Conservation (phyloP, 192 early-diverging fungal genomes). For the Geranomyces michiganensis region DNA sequence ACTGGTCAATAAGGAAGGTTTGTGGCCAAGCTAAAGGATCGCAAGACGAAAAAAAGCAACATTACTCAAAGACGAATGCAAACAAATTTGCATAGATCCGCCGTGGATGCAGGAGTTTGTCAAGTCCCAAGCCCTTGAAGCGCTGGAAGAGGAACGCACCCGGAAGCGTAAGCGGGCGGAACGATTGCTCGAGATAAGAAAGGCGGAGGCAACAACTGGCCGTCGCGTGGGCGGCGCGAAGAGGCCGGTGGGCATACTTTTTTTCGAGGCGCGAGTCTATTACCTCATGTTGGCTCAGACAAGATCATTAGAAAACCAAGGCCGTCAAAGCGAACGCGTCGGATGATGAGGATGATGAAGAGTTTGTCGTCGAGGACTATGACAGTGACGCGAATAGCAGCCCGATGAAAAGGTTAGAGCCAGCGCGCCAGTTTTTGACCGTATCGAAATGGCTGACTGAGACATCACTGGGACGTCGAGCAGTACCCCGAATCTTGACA, state of each 20-base stretch:
- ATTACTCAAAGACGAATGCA: too few species aligned
- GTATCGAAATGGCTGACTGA: too few species aligned
- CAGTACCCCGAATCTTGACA: background rate
- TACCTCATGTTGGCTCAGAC: too few species aligned
- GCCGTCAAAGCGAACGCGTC: background rate
- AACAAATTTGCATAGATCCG: slow-evolving; percentile 6
- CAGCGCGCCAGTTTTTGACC: too few species aligned
- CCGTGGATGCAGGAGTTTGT: slow-evolving; percentile 15
- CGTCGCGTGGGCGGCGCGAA: slow-evolving; percentile 14
- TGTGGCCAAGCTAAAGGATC: background rate
- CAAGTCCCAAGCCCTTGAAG: slow-evolving; percentile 2
- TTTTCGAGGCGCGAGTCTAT: too few species aligned
- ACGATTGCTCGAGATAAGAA: slow-evolving; percentile 38
- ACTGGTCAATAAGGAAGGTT: slow-evolving; percentile 10
- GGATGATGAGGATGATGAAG: slow-evolving; percentile 22
- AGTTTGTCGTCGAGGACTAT: slow-evolving; percentile 27
- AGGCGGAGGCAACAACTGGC: slow-evolving; percentile 28
- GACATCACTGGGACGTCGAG: too few species aligned
- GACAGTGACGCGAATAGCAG: slow-evolving; percentile 25
- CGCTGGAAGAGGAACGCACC: slow-evolving; percentile 27
- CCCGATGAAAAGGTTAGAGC: background rate
- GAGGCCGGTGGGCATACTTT: slow-evolving; percentile 19
- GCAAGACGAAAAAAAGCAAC: too few species aligned
- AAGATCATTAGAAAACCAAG: too few species aligned
- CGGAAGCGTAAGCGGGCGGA: slow-evolving; percentile 40